These are phyloP conservation scores for Irpex rosettiformis DNA, from an alignment of 1,284 basidiomycete genomes.

Conservation along the genomic window DNA sequence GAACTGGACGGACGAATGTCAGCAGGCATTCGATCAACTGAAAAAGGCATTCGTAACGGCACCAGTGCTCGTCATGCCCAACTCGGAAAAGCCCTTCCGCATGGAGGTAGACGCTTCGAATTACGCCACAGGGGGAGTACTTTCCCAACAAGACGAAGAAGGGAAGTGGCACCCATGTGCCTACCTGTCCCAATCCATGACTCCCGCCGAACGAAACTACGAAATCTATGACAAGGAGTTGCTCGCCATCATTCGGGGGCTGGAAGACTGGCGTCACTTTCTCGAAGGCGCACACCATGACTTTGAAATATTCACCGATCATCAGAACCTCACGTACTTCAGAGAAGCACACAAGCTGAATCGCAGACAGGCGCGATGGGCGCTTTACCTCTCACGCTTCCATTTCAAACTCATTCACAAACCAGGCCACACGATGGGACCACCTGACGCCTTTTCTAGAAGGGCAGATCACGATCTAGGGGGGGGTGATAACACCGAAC, in stretches of 20 bases:
- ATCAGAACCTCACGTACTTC: too few species aligned
- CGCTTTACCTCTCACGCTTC: conserved; percentile 30
- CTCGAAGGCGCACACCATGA: too few species aligned
- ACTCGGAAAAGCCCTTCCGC: neutral
- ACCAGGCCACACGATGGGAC: neutral
- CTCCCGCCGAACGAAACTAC: too few species aligned
- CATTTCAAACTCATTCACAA: neutral
- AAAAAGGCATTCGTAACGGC: conserved; percentile 23
- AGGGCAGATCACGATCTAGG: too few species aligned
- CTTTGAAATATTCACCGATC: too few species aligned
- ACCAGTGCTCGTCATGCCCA: neutral
- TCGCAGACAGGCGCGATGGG: conserved; percentile 39
- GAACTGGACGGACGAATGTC: conserved; percentile 22
- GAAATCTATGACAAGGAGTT: too few species aligned
- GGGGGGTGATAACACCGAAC: too few species aligned
- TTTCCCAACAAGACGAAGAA: conserved; percentile 12
- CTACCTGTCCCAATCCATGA: too few species aligned
- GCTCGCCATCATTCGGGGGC: too few species aligned
- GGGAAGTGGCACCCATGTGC: conserved; percentile 26
- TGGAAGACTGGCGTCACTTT: too few species aligned
- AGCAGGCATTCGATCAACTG: conserved; percentile 27
- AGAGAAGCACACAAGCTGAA: conserved; percentile 32
- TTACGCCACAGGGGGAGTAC: conserved; percentile 16
- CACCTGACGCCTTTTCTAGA: neutral
- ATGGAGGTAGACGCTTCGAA: conserved; percentile 23